A percentile compares a stretch with the other conserved stretches of the same genome.
Conservation (phyloP, 2,329 filamentous ascomycete species). For the Fusarium fujikuroi region DNA sequence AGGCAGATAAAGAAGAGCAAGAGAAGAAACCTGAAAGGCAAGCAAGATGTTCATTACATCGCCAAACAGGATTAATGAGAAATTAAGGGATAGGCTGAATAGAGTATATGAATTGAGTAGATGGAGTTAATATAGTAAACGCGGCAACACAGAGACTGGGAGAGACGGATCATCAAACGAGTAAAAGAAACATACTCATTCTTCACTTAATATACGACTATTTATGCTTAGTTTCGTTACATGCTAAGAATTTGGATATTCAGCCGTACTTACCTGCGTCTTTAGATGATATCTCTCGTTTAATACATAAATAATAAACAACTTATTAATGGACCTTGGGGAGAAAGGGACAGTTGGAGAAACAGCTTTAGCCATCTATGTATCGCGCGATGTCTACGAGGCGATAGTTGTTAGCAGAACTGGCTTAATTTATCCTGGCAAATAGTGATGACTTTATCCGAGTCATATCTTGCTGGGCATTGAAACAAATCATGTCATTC, state of each 20-base stretch:
- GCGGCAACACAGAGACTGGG: fast-evolving
- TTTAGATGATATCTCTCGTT: fast-evolving
- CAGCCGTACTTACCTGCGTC: fast-evolving
- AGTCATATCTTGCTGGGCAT: too few species aligned
- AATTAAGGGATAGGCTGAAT: background rate
- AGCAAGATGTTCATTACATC: background rate
- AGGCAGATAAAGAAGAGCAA: too few species aligned
- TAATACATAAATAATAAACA: background rate
- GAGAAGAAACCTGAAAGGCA: background rate
- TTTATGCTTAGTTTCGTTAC: background rate
- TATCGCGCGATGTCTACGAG: background rate
- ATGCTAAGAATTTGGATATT: background rate
- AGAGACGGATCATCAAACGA: background rate
- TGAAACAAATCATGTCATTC: background rate
- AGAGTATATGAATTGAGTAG: background rate
- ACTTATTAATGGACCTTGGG: background rate
- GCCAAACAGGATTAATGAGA: fast-evolving
- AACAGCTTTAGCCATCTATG: background rate
- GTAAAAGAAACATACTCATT: background rate
- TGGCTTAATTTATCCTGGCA: background rate
- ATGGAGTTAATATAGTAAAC: too few species aligned
- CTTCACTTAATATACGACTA: too few species aligned
- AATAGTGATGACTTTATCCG: background rate
- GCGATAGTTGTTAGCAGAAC: background rate
- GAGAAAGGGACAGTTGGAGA: background rate